Evolutionary conservation across 108 stramenopile genomes (phyloP).

Genomic region (Schizochytrium sp.): DNA sequence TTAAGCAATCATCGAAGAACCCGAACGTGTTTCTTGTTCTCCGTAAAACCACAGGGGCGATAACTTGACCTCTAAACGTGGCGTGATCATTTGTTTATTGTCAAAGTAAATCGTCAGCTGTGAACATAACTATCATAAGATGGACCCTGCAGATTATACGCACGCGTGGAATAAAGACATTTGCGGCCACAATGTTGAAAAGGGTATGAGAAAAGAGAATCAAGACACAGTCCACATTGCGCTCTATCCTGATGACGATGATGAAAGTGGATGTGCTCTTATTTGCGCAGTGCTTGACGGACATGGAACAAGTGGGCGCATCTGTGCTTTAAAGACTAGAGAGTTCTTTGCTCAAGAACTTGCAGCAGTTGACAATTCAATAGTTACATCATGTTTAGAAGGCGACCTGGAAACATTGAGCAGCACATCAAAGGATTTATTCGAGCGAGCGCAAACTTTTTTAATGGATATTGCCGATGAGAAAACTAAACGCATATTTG

Average conservation of each 20-base stretch:
- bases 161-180: not conserved
- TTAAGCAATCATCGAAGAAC: too few relatives aligned
- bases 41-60: too few relatives aligned
- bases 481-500: not conserved
- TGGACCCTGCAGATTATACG: too few relatives aligned
- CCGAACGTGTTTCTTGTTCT: too few relatives aligned
- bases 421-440: not conserved
- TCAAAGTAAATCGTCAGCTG: too few relatives aligned
- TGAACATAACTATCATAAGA: too few relatives aligned
- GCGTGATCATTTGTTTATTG: too few relatives aligned
- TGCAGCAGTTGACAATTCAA: not conserved
- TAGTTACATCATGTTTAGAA: not conserved
- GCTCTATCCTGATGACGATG: conserved; percentile 8
- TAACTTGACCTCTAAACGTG: too few relatives aligned
- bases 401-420: not conserved
- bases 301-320: conserved; percentile 9
- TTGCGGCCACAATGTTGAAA: conserved; percentile 23
- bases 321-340: not conserved
- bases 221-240: conserved; percentile 32
- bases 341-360: not conserved
- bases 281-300: conserved; percentile 34
- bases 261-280: not conserved
- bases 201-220: conserved; percentile 57
- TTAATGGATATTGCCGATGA: conserved; percentile 9
- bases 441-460: not conserved